These are phyloP conservation scores for Coniochaeta sp. DNA, from an alignment of 2,329 filamentous ascomycete species.

Conservation along the genomic window DNA sequence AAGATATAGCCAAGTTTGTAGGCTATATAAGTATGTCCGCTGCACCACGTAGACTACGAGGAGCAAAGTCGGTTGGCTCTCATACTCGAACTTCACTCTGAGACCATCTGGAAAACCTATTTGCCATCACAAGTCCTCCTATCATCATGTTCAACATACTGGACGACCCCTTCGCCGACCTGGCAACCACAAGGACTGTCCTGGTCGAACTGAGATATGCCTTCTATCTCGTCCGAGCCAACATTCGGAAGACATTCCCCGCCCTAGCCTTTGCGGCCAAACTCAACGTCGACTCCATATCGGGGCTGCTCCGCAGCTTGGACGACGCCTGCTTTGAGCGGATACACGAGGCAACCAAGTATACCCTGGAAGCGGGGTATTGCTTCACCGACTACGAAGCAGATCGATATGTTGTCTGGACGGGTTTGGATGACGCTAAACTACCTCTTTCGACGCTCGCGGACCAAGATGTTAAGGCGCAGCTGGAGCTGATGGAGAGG, in stretches of 20 bases:
- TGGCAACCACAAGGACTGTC: background rate
- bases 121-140: too few species aligned
- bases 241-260: background rate
- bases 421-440: background rate
- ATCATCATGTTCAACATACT: background rate
- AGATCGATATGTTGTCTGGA: slow-evolving; percentile 1
- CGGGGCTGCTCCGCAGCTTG: background rate
- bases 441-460: background rate
- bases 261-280: background rate
- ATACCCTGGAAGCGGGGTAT: background rate
- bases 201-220: background rate
- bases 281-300: background rate
- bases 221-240: background rate
- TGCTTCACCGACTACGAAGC: background rate
- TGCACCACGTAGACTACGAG: too few species aligned
- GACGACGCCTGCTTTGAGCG: background rate
- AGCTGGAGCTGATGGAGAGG: background rate
- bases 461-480: background rate
- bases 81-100: too few species aligned
- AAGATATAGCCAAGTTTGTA: too few species aligned
- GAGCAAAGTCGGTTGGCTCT: too few species aligned
- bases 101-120: too few species aligned
- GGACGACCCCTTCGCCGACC: background rate
- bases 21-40: too few species aligned
- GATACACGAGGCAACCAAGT: background rate